Percentiles rank a stretch among this genome's conserved stretches.
phyloP scores from a whole-genome alignment of 202 grass and related monocot genomes.

The Carex arenaria region DNA sequence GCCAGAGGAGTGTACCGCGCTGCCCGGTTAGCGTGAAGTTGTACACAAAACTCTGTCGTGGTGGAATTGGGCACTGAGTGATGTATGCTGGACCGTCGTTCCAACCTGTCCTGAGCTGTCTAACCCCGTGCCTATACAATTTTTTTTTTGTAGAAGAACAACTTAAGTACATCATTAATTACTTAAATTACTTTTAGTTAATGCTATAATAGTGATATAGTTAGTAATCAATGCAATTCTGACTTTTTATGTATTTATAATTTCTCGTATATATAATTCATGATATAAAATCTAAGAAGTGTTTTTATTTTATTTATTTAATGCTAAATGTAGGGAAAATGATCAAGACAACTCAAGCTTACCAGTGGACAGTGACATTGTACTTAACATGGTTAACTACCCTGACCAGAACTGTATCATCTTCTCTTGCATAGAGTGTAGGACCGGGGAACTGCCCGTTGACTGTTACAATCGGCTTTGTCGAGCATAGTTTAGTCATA shows the following conservation, averaged over 20 bases:
- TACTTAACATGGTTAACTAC: constrained; percentile 58
- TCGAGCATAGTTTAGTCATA: constrained; percentile 48
- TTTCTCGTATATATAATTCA: background rate
- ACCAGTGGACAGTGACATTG: constrained; percentile 81
- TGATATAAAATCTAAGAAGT: background rate
- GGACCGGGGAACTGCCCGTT: constrained; percentile 62
- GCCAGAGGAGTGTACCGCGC: constrained; percentile 59
- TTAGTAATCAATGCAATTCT: background rate
- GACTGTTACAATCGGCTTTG: constrained; percentile 59
- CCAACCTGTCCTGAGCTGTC: constrained; percentile 57
- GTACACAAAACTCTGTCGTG: constrained; percentile 47
- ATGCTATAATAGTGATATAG: background rate
- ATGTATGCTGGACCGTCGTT: constrained; percentile 58
- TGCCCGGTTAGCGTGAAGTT: constrained; percentile 56
- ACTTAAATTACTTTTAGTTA: background rate
- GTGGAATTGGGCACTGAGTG: constrained; percentile 65
- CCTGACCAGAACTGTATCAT: constrained; percentile 54
- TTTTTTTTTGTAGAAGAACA: background rate
- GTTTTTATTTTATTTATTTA: background rate
- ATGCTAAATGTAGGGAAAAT: background rate
- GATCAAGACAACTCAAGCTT: constrained; percentile 1
- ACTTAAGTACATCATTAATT: background rate
- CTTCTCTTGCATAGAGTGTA: constrained; percentile 58
- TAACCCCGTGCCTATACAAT: constrained; percentile 50
- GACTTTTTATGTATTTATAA: background rate